Percentiles rank a stretch among this genome's conserved stretches.
Evolutionary conservation across 371 early-diverging fungal genomes (phyloP).

Genomic region (Mycotypha africana): DNA sequence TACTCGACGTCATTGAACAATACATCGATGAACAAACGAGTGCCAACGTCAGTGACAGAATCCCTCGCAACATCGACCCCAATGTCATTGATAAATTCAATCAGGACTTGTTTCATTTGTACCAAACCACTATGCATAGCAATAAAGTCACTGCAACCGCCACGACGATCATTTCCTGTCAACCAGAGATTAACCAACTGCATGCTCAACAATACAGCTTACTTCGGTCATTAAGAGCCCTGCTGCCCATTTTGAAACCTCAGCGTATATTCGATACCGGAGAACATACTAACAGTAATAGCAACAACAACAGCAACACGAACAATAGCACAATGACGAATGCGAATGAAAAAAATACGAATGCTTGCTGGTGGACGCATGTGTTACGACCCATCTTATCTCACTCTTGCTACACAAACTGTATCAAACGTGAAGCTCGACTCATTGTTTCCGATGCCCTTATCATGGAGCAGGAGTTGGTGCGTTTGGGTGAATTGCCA

Average conservation of each 20-base stretch:
- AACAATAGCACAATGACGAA: too few relatives aligned
- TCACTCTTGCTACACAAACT: constrained; percentile 27
- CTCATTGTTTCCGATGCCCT: constrained; percentile 29
- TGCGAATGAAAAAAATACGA: too few relatives aligned
- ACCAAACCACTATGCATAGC: constrained; percentile 14
- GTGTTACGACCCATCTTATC: constrained; percentile 29
- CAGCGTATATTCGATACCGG: constrained; percentile 24
- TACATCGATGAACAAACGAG: constrained; percentile 33
- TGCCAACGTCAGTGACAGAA: constrained; percentile 4
- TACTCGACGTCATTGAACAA: constrained; percentile 32
- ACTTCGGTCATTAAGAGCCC: constrained; percentile 26
- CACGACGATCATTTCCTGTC: constrained; percentile 19
- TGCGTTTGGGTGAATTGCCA: not conserved
- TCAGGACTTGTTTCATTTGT: constrained; percentile 23
- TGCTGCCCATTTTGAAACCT: constrained; percentile 31
- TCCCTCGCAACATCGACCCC: constrained; percentile 11
- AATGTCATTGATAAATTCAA: constrained; percentile 33
- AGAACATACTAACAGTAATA: too few relatives aligned
- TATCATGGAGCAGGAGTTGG: constrained; percentile 24
- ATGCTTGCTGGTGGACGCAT: constrained; percentile 22
- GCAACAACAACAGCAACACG: too few relatives aligned
- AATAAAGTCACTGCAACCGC: not conserved
- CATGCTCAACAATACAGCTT: constrained; percentile 37
- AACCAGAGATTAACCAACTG: constrained; percentile 12
- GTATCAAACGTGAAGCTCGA: constrained; percentile 28